Conservation (phyloP, 148 eudicot species). For the Polygonum aviculare region DNA sequence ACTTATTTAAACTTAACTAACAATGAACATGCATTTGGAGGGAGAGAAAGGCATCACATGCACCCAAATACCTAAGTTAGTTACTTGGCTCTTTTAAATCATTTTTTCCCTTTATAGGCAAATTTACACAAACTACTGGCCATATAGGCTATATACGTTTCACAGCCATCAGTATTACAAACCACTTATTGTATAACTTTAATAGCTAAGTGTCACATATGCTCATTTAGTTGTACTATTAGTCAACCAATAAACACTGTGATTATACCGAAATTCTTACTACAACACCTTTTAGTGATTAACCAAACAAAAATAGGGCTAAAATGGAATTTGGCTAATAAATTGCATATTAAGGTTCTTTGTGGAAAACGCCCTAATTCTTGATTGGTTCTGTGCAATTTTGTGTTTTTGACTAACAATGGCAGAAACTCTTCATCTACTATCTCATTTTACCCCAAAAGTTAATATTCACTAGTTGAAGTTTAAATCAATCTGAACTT, state of each 20-base stretch:
- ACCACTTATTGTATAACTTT: not conserved
- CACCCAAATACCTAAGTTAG: not conserved
- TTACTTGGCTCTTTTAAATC: not conserved
- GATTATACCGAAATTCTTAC: not conserved
- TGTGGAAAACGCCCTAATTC: not conserved
- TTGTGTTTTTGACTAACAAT: not conserved
- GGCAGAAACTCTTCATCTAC: not conserved
- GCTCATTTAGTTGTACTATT: not conserved
- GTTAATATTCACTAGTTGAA: not conserved
- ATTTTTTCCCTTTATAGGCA: not conserved
- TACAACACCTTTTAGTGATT: not conserved
- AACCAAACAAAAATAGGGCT: not conserved
- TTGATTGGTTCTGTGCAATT: not conserved
- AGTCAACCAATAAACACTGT: not conserved
- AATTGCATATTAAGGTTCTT: not conserved
- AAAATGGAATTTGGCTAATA: not conserved
- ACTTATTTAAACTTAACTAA: too few species aligned
- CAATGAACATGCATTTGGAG: not conserved
- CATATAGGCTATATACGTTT: not conserved
- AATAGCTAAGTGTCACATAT: not conserved
- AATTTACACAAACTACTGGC: not conserved
- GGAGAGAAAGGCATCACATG: too few species aligned
- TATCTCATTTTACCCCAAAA: not conserved
- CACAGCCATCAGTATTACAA: not conserved
- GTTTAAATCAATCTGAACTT: conserved; percentile 13